Base-by-base conservation (phyloP, 306 rosid species). In the Echinosophora koreensis region DNA sequence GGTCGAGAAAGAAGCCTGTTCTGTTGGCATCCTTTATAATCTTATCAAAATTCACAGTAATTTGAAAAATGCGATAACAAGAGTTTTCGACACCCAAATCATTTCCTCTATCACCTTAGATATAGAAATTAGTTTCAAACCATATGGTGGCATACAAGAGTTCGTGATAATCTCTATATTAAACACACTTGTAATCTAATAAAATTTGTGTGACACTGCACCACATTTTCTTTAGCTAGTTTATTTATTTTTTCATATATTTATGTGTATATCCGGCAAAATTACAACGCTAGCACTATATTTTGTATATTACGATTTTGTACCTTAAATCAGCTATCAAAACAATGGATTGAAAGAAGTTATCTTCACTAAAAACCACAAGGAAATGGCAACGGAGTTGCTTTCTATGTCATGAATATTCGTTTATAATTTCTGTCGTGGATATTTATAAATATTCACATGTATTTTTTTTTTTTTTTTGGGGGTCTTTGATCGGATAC, bases 71-170 rank as follows among this genome's bases (percentile, higher is more conserved):
- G 22, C 22, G 3, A 58, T 16, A 52, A 41, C 5, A 35, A 35
- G 50, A 58, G 57, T 56, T 57, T 35, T 52, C 66, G 27, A 44
- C 39, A 61, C 15, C 50, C 13, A 50, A 61, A 42, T 4, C 34
- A 71, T 46, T 62, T 61, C 63, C 16, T 47, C 60, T 30, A 56
- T 58, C 12, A 15, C 55, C 51, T 39, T 42, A 6, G 5, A n/a
- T 1, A 37, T n/a, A 71, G 49, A 69, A 68, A 77, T 32, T 9
- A 17, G 49, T 30, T 16, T 11, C 52, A 71, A 70, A 35, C 35
- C 8, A 12, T 11, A 14, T 0, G n/a, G 15, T 14, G 68, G 44
- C 59, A 16, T 6, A 76, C 35, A 75, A 39, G 28, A 50, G 51
- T 50, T 59, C 30, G 28, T 51, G 59, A 50, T 14, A 13, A 14